phyloP scores from a whole-genome alignment of 2,329 filamentous ascomycete species.

The Albifimbria verrucaria region DNA sequence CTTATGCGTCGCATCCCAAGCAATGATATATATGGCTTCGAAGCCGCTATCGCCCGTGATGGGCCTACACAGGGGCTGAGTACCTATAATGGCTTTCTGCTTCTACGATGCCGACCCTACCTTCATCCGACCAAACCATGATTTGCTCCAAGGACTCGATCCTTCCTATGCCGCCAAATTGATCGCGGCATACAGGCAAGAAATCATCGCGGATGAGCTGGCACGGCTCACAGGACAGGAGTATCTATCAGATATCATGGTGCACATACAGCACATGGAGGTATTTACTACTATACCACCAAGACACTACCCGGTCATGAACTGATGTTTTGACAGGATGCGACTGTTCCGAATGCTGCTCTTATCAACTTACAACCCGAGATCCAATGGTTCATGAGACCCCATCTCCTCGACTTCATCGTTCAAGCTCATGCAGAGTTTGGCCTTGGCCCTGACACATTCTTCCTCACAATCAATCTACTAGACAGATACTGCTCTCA shows the following conservation, averaged over 20 bases:
- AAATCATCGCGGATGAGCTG: conserved; percentile 83
- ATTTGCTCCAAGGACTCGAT: conserved; percentile 53
- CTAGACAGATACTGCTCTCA: conserved; percentile 97
- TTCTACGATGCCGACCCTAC: conserved; percentile 42
- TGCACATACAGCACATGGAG: conserved; percentile 96
- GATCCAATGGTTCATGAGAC: conserved; percentile 99
- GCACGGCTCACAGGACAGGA: conserved; percentile 82
- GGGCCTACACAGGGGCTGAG: neutral
- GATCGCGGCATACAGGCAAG: conserved; percentile 78
- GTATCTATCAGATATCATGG: conserved; percentile 90
- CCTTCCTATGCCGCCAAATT: conserved; percentile 74
- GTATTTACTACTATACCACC: conserved; percentile 34
- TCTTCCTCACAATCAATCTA: conserved; percentile 95
- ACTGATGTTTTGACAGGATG: conserved; percentile 47
- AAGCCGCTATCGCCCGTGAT: neutral
- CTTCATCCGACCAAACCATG: conserved; percentile 55
- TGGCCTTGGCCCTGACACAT: conserved; percentile 86
- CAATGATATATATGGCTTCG: neutral
- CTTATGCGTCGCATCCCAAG: too few relatives aligned
- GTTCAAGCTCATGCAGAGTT: conserved; percentile 96
- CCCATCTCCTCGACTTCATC: conserved; percentile 96
- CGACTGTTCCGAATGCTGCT: conserved; percentile 92
- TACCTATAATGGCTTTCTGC: conserved; percentile 43
- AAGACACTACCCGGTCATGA: neutral
- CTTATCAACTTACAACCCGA: conserved; percentile 99